Conservation (phyloP, 495 filamentous ascomycete genomes). For the Ramalina peruviana region DNA sequence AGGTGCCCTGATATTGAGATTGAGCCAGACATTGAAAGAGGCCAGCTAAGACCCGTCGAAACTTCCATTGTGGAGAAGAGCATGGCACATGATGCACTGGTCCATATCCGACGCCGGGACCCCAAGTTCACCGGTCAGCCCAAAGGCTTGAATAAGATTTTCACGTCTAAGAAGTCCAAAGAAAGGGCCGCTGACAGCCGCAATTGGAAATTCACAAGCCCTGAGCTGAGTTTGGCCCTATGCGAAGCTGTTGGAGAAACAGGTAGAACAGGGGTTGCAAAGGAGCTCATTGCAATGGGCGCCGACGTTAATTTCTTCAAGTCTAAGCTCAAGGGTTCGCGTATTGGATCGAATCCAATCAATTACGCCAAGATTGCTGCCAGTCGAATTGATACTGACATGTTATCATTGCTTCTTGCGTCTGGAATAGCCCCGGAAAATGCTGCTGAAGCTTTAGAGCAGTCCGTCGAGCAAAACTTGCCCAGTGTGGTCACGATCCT, state of each 20-base stretch:
- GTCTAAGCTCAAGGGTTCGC: background rate
- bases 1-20: background rate
- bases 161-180: constrained; percentile 6
- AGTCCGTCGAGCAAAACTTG: constrained; percentile 8
- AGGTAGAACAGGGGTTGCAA: constrained; percentile 4
- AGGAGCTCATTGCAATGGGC: constrained; percentile 5
- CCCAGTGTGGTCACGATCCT: constrained; percentile 1
- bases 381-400: constrained; percentile 5
- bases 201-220: constrained; percentile 2
- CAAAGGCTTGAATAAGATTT: background rate
- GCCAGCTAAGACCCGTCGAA: background rate
- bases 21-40: background rate
- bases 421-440: background rate
- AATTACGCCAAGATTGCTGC: constrained; percentile 4
- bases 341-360: background rate
- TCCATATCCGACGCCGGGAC: background rate
- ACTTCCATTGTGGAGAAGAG: background rate
- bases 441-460: constrained; percentile 2
- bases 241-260: background rate
- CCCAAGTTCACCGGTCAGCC: background rate
- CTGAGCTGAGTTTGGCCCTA: constrained; percentile 5
- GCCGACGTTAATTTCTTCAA: constrained; percentile 4
- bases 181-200: constrained; percentile 1
- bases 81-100: constrained; percentile 1
- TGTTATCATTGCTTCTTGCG: constrained; percentile 5